Evolutionary conservation across 495 filamentous ascomycete species (phyloP), one percentile per base, ranked within the genome.

Genomic region (Choiromyces venosus): DNA sequence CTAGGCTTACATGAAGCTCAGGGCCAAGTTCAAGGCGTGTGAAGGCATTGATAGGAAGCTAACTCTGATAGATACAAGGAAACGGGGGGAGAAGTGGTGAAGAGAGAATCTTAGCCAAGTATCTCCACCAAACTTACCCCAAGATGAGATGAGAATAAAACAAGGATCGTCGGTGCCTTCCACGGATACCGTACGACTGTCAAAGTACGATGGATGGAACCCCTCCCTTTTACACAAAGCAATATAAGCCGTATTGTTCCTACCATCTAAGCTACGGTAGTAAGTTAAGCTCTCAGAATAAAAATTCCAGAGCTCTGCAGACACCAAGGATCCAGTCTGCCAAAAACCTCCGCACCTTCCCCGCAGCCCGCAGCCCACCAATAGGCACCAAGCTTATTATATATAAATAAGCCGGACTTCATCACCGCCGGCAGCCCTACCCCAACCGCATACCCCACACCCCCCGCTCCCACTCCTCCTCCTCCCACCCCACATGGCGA

Each of bases 271-370:
- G n/a, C n/a, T n/a, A n/a, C n/a, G n/a, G n/a, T n/a, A n/a, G n/a
- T n/a, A n/a, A 65, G 14, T 40, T 52, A 37, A 65, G 39, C 40
- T 66, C 67, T 14, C 66, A 61, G 10, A 67, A 42, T 36, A 67
- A 56, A 70, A 69, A 65, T 67, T 67, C 14, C n/a, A 42, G 39
- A 36, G n/a, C n/a, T n/a, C n/a, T n/a, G 37, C 25, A 56, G 44
- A 29, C 69, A 69, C 71, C 37, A 71, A 71, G n/a, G n/a, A 40
- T 40, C 39, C 39, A 7, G 6, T 40, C 39, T 16, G 1, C 39
- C 9, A 40, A 40, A 40, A 40, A 16, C 39, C 39, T 40, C 39
- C 39, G 39, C 39, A 16, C 12, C 39, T 40, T 16, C n/a, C n/a
- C n/a, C n/a, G n/a, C n/a, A n/a, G n/a, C n/a, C n/a, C n/a, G n/a